These are phyloP conservation scores for Phytopythium cucurbitacearum DNA, from an alignment of 352 stramenopile species.

Conservation along the genomic window DNA sequence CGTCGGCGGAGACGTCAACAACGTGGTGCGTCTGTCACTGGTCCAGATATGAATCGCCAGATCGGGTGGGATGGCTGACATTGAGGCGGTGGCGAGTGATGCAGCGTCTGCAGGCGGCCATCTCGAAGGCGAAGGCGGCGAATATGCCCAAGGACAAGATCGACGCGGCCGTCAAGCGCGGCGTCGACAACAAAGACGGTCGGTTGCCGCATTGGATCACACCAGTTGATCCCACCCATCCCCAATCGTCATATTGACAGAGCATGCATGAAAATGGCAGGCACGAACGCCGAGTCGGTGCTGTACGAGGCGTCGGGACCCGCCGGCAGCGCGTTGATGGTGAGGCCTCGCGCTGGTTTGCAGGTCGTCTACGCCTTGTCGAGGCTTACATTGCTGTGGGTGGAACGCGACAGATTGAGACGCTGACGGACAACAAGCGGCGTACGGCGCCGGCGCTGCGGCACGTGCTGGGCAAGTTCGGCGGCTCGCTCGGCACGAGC, in stretches of 20 bases:
- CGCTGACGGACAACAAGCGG: constrained; percentile 80
- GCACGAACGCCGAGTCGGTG: constrained; percentile 63
- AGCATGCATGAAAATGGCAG: constrained; percentile 10
- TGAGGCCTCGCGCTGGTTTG: constrained; percentile 10
- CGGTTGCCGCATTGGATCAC: background rate
- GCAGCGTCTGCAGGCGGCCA: constrained; percentile 41
- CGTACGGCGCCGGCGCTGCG: constrained; percentile 76
- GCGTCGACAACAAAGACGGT: constrained; percentile 77
- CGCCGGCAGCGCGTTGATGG: constrained; percentile 67
- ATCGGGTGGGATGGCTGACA: constrained; percentile 1
- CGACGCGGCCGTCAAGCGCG: constrained; percentile 77
- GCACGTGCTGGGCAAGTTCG: constrained; percentile 70
- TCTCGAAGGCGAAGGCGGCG: constrained; percentile 72
- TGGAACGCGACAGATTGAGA: constrained; percentile 57
- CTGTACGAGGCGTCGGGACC: constrained; percentile 79
- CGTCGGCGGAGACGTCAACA: constrained; percentile 57
- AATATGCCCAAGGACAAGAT: constrained; percentile 87
- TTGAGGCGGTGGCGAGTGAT: background rate
- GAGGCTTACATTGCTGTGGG: background rate
- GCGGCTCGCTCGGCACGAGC: constrained; percentile 61
- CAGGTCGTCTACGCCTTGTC: background rate
- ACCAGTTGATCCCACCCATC: background rate
- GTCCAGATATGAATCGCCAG: too few species aligned
- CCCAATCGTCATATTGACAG: background rate
- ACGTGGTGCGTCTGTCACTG: constrained; percentile 41